These are phyloP conservation scores for Xylaria multiplex DNA, from an alignment of 2,329 filamentous ascomycete species.

Conservation along the genomic window DNA sequence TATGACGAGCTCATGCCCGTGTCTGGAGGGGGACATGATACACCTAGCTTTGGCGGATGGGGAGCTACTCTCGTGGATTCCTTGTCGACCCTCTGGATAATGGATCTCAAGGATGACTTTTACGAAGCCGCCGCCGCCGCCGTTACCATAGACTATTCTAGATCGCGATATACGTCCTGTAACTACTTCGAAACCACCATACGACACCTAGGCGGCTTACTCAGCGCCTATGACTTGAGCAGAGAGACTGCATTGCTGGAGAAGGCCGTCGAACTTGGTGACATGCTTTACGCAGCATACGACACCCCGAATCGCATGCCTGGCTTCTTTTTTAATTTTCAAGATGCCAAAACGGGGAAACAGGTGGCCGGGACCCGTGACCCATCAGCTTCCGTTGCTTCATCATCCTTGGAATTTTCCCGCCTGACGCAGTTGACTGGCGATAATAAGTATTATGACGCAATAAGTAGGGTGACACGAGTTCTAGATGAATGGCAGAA, in stretches of 20 bases:
- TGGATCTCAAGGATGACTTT: slow-evolving; percentile 68
- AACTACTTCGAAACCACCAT: slow-evolving; percentile 61
- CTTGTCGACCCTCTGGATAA: slow-evolving; percentile 71
- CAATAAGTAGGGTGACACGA: slow-evolving; percentile 76
- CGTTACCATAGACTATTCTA: slow-evolving; percentile 60
- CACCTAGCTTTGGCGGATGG: slow-evolving; percentile 50
- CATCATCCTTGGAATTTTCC: slow-evolving; percentile 76
- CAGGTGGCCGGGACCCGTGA: slow-evolving; percentile 51
- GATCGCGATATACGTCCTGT: slow-evolving; percentile 51
- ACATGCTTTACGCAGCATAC: slow-evolving; percentile 60
- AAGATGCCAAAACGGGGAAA: slow-evolving; percentile 50
- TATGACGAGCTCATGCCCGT: slow-evolving; percentile 48
- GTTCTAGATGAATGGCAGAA: slow-evolving; percentile 75
- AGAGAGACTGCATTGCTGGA: slow-evolving; percentile 53
- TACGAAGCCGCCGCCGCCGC: slow-evolving; percentile 61
- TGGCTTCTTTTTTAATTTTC: slow-evolving; percentile 66
- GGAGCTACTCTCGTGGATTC: slow-evolving; percentile 69
- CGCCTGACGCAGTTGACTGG: slow-evolving; percentile 75
- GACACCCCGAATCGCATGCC: slow-evolving; percentile 62
- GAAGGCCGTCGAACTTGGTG: slow-evolving; percentile 58
- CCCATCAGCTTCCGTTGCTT: slow-evolving; percentile 59
- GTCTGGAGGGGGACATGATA: slow-evolving; percentile 44
- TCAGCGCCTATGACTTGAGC: slow-evolving; percentile 59
- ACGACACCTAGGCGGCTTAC: slow-evolving; percentile 57
- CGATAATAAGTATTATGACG: slow-evolving; percentile 77